Evolutionary conservation across 495 filamentous ascomycete species (phyloP), one percentile per base, ranked within the genome.

Genomic region (Penicillium verhagenii): DNA sequence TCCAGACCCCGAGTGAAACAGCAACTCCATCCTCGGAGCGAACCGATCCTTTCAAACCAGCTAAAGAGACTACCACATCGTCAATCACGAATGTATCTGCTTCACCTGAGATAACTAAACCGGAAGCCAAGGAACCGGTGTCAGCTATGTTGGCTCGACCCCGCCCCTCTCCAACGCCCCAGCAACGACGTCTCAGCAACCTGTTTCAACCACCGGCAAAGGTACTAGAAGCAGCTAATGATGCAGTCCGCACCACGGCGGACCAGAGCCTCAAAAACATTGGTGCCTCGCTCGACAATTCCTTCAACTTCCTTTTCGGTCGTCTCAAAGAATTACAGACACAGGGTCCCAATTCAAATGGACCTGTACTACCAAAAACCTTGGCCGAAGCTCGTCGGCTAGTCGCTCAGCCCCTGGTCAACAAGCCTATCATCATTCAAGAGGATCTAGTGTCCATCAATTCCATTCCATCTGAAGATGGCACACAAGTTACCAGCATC

Each of bases 231-330:
- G 88, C 86, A 7, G 89, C 91, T 43, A 87, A 89, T 45, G 92
- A 94, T 69, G 86, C 87, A 8, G 83, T 97, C 11, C 83, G 94
- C 29, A 88, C 76, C 53, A 93, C 88, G 10, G 94, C 94, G 14
- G 95, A 97, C 60, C 89, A 96, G 63, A 79, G 91, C 8, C 73
- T 97, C 59, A 96, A 96, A 56, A 93, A 86, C 10, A 93, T 99
- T 53, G 84, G 93, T 51, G 88, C 78, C 52, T 89, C 92, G 20
- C 74, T 99, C 9, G 91, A 93, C 26, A 88, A 87, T 59, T 95
- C 90, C 63, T 96, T 96, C 73, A 95, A 92, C 61, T 95, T 97
- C 56, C 74, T 97, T 9, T 86, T 99, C 47, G 93, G 93, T 33
- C 89, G 91, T 58, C 82, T 97, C 23, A 87, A 87, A 60, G 91